These are phyloP conservation scores for Hypoxylon lenormandii DNA, from an alignment of 495 filamentous ascomycete species.

Conservation along the genomic window DNA sequence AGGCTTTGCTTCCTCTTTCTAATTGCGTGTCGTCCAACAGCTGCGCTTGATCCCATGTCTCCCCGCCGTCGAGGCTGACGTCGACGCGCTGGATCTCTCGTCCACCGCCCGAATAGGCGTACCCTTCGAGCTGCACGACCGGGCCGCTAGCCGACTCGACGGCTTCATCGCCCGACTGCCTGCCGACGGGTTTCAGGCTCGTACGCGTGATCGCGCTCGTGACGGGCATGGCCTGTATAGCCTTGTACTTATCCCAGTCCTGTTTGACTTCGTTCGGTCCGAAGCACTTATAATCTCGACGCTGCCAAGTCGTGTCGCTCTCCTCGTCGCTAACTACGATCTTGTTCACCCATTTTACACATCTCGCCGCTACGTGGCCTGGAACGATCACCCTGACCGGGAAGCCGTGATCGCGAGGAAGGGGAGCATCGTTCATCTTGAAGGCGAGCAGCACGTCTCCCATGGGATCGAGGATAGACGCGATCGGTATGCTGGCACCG, in stretches of 20 bases:
- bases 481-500: constrained; percentile 69
- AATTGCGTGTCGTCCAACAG: constrained; percentile 58
- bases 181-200: constrained; percentile 22
- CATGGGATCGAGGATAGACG: constrained; percentile 64
- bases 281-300: constrained; percentile 72
- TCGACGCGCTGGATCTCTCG: constrained; percentile 67
- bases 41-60: constrained; percentile 65
- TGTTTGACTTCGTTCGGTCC: constrained; percentile 68
- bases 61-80: constrained; percentile 66
- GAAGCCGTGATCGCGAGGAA: constrained; percentile 70
- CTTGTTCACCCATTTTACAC: constrained; percentile 74
- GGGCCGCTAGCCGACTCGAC: constrained; percentile 31
- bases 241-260: constrained; percentile 66
- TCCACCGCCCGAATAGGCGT: constrained; percentile 71
- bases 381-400: constrained; percentile 72
- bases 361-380: constrained; percentile 70
- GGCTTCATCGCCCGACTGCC: background rate
- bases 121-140: constrained; percentile 63
- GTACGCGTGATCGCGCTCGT: constrained; percentile 63
- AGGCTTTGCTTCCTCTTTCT: constrained; percentile 53
- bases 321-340: constrained; percentile 71
- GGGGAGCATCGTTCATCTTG: constrained; percentile 68
- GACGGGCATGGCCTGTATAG: constrained; percentile 73
- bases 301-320: constrained; percentile 69
- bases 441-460: constrained; percentile 73